Percentiles rank a stretch among this genome's conserved stretches.
phyloP scores from a whole-genome alignment of 2,329 filamentous ascomycete species.

The Bipolaris zeicola region DNA sequence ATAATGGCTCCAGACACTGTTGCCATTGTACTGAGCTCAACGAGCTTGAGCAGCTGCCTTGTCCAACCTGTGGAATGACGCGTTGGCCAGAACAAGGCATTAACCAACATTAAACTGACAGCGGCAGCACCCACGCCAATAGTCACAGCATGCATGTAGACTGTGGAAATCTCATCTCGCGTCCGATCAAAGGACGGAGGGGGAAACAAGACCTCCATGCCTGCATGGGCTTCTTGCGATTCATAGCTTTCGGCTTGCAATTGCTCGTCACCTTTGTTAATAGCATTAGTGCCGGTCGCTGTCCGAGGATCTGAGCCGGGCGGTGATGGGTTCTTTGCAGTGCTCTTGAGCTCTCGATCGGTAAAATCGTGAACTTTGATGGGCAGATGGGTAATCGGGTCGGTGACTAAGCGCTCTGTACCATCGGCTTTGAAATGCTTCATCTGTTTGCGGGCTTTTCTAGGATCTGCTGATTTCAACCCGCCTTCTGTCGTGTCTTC shows the following conservation, averaged over 20 bases:
- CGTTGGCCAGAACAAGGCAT: constrained; percentile 44
- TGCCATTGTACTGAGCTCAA: constrained; percentile 38
- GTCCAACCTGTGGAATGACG: constrained; percentile 39
- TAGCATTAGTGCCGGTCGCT: constrained; percentile 53
- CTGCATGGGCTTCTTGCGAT: constrained; percentile 50
- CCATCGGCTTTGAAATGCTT: constrained; percentile 56
- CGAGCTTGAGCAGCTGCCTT: constrained; percentile 34
- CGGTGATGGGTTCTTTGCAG: constrained; percentile 53
- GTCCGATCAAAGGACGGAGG: constrained; percentile 57
- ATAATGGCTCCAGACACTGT: constrained; percentile 44
- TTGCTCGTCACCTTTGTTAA: constrained; percentile 53
- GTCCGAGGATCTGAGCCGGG: constrained; percentile 49
- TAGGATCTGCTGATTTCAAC: constrained; percentile 48
- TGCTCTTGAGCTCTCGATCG: constrained; percentile 61
- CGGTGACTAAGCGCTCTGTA: constrained; percentile 67
- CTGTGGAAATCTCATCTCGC: constrained; percentile 51
- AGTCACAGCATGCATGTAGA: constrained; percentile 54
- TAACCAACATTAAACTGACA: constrained; percentile 44
- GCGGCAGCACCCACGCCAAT: constrained; percentile 46
- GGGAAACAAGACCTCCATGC: constrained; percentile 59
- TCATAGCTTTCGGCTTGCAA: constrained; percentile 53
- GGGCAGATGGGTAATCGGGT: constrained; percentile 73
- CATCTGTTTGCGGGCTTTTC: constrained; percentile 56
- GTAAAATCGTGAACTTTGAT: constrained; percentile 72
- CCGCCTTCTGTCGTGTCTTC: constrained; percentile 54